Evolutionary conservation across 371 early-diverging fungal genomes (phyloP).

Genomic region (Mucor mucedo): DNA sequence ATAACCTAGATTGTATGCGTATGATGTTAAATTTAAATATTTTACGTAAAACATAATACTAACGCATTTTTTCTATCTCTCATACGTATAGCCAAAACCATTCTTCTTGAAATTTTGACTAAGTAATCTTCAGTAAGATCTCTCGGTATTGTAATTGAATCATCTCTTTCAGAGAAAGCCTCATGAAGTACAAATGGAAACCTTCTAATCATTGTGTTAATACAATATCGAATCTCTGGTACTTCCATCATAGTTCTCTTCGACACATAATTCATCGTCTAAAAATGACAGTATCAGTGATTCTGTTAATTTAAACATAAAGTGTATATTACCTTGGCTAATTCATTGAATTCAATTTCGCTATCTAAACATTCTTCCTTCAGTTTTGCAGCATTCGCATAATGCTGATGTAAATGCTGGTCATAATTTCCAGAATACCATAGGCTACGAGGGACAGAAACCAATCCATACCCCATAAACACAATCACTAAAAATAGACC

Average conservation of each 20-base stretch:
- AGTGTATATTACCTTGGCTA: constrained; percentile 59
- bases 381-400: constrained; percentile 68
- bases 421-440: constrained; percentile 76
- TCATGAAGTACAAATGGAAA: constrained; percentile 55
- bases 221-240: constrained; percentile 53
- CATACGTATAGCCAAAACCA: constrained; percentile 66
- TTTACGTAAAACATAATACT: constrained; percentile 24
- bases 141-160: constrained; percentile 42
- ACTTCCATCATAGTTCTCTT: constrained; percentile 31
- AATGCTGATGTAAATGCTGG: constrained; percentile 67
- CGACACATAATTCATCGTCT: constrained; percentile 45
- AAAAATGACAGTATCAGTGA: background rate
- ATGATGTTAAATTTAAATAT: background rate
- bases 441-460: constrained; percentile 83
- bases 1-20: constrained; percentile 48
- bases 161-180: constrained; percentile 34
- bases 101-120: constrained; percentile 53
- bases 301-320: background rate
- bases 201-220: constrained; percentile 57
- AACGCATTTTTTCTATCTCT: constrained; percentile 71
- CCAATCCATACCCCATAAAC: constrained; percentile 93
- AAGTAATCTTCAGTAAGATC: constrained; percentile 63
- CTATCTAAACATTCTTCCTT: constrained; percentile 82
- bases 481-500: constrained; percentile 86
- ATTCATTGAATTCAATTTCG: constrained; percentile 71